Evolutionary conservation across 2,329 filamentous ascomycete species (phyloP).

Genomic region (Arthrobotrys megalospora): DNA sequence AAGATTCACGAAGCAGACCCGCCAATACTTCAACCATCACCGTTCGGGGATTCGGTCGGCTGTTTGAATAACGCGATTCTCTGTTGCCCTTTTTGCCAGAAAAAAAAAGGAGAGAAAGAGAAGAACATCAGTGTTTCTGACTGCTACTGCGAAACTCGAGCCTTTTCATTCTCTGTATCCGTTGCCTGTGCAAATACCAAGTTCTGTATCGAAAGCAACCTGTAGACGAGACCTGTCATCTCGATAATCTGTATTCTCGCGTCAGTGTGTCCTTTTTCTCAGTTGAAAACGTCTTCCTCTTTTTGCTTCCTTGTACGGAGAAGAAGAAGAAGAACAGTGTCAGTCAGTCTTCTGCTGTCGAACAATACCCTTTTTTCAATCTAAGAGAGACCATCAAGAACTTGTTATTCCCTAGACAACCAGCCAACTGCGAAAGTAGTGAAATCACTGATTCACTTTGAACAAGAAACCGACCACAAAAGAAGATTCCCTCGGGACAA

Average conservation of each 20-base stretch:
- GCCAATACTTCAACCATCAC: conserved; percentile 32
- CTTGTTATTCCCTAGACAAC: conserved; percentile 61
- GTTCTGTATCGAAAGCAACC: conserved; percentile 42
- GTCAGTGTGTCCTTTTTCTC: conserved; percentile 33
- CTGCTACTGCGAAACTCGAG: conserved; percentile 35
- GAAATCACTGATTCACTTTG: conserved; percentile 61
- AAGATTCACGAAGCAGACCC: conserved; percentile 20
- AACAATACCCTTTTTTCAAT: conserved; percentile 61
- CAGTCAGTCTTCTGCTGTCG: conserved; percentile 59
- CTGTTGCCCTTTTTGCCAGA: conserved; percentile 37
- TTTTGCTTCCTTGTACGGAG: conserved; percentile 46
- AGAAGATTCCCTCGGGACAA: conserved; percentile 9
- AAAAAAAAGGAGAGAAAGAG: conserved; percentile 34
- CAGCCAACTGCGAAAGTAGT: conserved; percentile 59
- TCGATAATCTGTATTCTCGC: conserved; percentile 53
- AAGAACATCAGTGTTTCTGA: conserved; percentile 49
- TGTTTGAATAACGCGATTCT: conserved; percentile 55
- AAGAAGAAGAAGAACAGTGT: conserved; percentile 54
- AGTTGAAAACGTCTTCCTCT: neutral
- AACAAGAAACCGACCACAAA: conserved; percentile 39
- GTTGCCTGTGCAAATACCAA: conserved; percentile 12
- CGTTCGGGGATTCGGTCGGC: conserved; percentile 40
- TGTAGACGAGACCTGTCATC: conserved; percentile 56
- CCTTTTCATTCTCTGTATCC: conserved; percentile 33
- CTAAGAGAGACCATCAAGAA: conserved; percentile 61